These are phyloP conservation scores for Calocybe cyanea DNA, from an alignment of 768 basidiomycete species.

Conservation along the genomic window DNA sequence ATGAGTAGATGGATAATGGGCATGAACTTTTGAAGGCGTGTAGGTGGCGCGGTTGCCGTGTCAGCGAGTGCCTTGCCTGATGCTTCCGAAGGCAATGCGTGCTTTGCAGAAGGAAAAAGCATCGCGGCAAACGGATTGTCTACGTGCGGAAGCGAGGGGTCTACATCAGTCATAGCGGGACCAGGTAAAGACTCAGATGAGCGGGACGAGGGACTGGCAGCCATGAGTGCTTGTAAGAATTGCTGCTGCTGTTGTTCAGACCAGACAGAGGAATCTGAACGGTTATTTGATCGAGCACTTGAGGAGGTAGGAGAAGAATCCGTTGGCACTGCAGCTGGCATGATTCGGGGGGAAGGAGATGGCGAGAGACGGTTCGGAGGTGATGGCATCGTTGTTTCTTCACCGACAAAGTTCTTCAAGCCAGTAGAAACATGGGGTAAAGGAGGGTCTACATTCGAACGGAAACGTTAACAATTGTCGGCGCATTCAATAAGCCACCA, in stretches of 20 bases:
- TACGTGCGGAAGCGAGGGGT: conserved; percentile 26
- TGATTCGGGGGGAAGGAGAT: conserved; percentile 15
- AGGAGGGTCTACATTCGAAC: conserved; percentile 32
- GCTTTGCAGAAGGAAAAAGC: conserved; percentile 28
- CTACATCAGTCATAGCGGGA: conserved; percentile 17
- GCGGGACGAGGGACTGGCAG: conserved; percentile 17
- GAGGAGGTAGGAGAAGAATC: conserved; percentile 20
- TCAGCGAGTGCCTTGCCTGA: conserved; percentile 25
- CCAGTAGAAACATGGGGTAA: conserved; percentile 29
- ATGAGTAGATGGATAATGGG: conserved; percentile 63
- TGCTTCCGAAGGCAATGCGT: conserved; percentile 20
- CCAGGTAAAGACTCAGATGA: conserved; percentile 15
- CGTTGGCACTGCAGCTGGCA: conserved; percentile 21
- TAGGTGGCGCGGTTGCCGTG: conserved; percentile 23
- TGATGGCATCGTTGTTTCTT: conserved; percentile 40
- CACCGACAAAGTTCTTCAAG: conserved; percentile 39
- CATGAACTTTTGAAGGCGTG: conserved; percentile 54
- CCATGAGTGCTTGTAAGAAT: conserved; percentile 64
- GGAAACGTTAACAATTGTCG: neutral
- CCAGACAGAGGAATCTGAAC: conserved; percentile 58
- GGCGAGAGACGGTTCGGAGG: conserved; percentile 28
- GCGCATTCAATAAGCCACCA: conserved; percentile 11
- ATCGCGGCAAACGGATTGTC: conserved; percentile 48
- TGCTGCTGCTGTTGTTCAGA: conserved; percentile 65
- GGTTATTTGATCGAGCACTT: conserved; percentile 20